A percentile compares a stretch with the other conserved stretches of the same genome.
These are phyloP conservation scores for Vitis hybrid DNA, from an alignment of 177 flowering plant species.

Conservation along the genomic window DNA sequence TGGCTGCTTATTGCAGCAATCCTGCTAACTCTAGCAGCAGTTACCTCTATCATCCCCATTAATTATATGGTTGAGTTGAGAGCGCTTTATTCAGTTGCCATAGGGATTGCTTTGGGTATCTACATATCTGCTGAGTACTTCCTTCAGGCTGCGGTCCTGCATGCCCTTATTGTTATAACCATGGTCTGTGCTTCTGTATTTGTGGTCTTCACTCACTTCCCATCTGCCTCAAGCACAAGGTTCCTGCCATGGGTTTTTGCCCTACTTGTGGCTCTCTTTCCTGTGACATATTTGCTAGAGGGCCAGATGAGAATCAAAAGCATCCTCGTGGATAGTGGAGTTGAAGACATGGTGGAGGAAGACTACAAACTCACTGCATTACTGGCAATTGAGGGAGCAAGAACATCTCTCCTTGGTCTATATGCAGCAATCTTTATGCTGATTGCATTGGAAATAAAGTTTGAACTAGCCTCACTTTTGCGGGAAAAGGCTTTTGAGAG, in stretches of 20 bases:
- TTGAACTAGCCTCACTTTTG: conserved; percentile 82
- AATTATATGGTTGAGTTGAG: conserved; percentile 92
- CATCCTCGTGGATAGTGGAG: conserved; percentile 36
- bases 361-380: conserved; percentile 67
- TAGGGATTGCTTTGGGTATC: conserved; percentile 84
- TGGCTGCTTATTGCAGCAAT: conserved; percentile 89
- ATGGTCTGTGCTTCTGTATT: conserved; percentile 84
- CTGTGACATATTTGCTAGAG: conserved; percentile 90
- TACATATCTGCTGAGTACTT: conserved; percentile 93
- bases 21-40: conserved; percentile 79
- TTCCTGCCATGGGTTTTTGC: conserved; percentile 97
- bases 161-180: conserved; percentile 73
- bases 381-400: conserved; percentile 92
- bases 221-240: conserved; percentile 96
- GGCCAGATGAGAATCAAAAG: conserved; percentile 77
- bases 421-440: conserved; percentile 98
- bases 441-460: conserved; percentile 88
- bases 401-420: conserved; percentile 90
- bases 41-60: conserved; percentile 82
- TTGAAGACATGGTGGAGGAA: conserved; percentile 55
- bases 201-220: conserved; percentile 90
- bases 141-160: conserved; percentile 70
- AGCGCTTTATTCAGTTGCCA: conserved; percentile 69
- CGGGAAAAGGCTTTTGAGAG: conserved; percentile 68
- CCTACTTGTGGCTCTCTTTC: conserved; percentile 91